Evolutionary conservation across 129 eudicot genomes (phyloP).

Genomic region (Flaveria brownii): DNA sequence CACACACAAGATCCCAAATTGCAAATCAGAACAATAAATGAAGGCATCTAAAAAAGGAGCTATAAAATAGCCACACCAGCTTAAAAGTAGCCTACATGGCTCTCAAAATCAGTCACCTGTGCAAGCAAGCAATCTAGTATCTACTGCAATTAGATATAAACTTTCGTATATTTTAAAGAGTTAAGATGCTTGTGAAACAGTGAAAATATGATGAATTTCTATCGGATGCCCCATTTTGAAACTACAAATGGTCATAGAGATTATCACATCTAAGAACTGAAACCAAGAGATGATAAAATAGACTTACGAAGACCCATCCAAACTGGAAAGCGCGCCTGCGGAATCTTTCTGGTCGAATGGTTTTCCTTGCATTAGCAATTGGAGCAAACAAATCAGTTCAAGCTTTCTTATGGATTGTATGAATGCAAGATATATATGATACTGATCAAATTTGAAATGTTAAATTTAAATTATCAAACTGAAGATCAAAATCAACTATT

Average conservation of each 20-base stretch:
- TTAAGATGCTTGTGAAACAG: not conserved
- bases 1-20: too few species aligned
- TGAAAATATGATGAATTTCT: not conserved
- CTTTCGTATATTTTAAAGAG: not conserved
- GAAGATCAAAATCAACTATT: constrained; percentile 4
- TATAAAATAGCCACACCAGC: too few species aligned
- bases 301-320: constrained; percentile 89
- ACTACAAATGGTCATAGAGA: too few species aligned
- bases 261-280: constrained; percentile 1
- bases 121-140: not conserved
- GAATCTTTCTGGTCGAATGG: constrained; percentile 70
- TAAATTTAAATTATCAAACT: not conserved
- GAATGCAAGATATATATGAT: constrained; percentile 19
- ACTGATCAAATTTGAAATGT: constrained; percentile 52
- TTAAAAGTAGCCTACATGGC: too few species aligned
- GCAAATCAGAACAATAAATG: too few species aligned
- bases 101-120: not conserved
- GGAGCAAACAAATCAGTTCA: constrained; percentile 36
- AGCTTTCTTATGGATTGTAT: not conserved
- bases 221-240: too few species aligned
- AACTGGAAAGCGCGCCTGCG: constrained; percentile 61
- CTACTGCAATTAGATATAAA: not conserved
- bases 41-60: too few species aligned
- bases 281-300: not conserved
- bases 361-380: constrained; percentile 52